phyloP scores from a whole-genome alignment of 768 basidiomycete genomes.

The Leccinum pellstonianum region DNA sequence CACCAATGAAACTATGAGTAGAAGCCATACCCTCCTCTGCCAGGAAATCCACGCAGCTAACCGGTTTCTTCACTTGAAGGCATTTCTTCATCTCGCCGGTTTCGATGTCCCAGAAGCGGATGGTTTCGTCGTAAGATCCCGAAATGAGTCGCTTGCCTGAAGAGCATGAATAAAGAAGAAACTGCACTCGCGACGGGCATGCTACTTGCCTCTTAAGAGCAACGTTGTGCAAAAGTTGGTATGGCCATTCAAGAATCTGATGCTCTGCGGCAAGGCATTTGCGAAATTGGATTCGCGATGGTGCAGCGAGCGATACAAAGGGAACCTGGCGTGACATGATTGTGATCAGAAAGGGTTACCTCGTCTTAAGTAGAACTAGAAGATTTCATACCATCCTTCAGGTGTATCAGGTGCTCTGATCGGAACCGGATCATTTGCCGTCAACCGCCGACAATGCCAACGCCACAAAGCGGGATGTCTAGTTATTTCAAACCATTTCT shows the following conservation, averaged over 20 bases:
- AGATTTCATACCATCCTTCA: constrained; percentile 64
- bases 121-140: constrained; percentile 90
- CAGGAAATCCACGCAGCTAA: constrained; percentile 86
- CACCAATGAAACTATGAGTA: neutral
- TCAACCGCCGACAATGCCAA: constrained; percentile 71
- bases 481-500: constrained; percentile 38
- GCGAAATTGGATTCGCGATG: constrained; percentile 85
- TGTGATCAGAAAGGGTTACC: neutral
- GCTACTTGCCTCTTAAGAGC: constrained; percentile 49
- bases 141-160: constrained; percentile 77
- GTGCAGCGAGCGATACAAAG: constrained; percentile 76
- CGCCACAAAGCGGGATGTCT: constrained; percentile 75
- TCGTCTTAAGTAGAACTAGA: neutral
- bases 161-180: neutral
- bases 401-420: constrained; percentile 59
- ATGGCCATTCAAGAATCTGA: constrained; percentile 80
- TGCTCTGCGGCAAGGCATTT: constrained; percentile 68
- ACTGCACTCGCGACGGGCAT: neutral
- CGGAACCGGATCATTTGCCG: constrained; percentile 67
- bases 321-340: constrained; percentile 40
- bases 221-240: constrained; percentile 87
- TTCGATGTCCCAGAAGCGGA: constrained; percentile 87
- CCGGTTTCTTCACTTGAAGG: constrained; percentile 82
- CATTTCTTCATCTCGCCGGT: constrained; percentile 70
- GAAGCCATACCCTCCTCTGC: constrained; percentile 66